A percentile compares a stretch with the other conserved stretches of the same genome.
Evolutionary conservation across 2,329 filamentous ascomycete genomes (phyloP).

Genomic region (Penicillium olsonii): DNA sequence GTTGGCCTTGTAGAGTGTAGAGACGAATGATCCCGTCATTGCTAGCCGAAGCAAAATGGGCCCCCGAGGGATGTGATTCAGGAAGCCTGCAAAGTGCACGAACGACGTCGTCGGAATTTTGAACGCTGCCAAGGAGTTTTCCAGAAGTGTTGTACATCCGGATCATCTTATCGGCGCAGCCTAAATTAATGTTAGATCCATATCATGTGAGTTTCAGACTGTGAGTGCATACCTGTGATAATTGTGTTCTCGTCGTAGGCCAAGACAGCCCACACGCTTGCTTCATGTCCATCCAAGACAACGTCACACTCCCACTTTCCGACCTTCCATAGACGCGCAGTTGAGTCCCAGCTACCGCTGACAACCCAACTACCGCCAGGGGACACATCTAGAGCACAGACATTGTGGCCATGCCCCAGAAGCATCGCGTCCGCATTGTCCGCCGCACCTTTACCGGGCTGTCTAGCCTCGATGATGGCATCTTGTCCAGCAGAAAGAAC

Average conservation of each 20-base stretch:
- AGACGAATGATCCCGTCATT: slow-evolving; percentile 88
- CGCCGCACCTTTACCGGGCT: slow-evolving; percentile 64
- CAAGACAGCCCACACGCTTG: slow-evolving; percentile 87
- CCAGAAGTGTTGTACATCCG: slow-evolving; percentile 73
- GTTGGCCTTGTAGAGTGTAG: slow-evolving; percentile 78
- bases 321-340: slow-evolving; percentile 84
- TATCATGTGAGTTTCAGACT: too few relatives aligned
- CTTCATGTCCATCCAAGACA: slow-evolving; percentile 73
- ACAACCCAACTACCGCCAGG: slow-evolving; percentile 73
- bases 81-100: slow-evolving; percentile 86
- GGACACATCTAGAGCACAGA: slow-evolving; percentile 81
- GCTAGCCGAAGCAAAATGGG: slow-evolving; percentile 90
- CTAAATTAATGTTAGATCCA: slow-evolving; percentile 40
- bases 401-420: slow-evolving; percentile 81
- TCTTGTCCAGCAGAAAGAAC: slow-evolving; percentile 88
- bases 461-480: slow-evolving; percentile 86
- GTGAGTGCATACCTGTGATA: slow-evolving; percentile 61
- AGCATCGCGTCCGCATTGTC: slow-evolving; percentile 84
- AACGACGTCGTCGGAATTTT: slow-evolving; percentile 78
- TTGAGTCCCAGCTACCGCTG: slow-evolving; percentile 91
- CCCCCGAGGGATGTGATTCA: slow-evolving; percentile 72
- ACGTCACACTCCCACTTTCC: slow-evolving; percentile 78
- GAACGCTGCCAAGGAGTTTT: slow-evolving; percentile 64
- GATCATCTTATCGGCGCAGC: slow-evolving; percentile 85
- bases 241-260: slow-evolving; percentile 77